Percentiles rank a stretch among this genome's conserved stretches.
Conservation (phyloP, 108 stramenopile species). For the Schizochytrium sp. region DNA sequence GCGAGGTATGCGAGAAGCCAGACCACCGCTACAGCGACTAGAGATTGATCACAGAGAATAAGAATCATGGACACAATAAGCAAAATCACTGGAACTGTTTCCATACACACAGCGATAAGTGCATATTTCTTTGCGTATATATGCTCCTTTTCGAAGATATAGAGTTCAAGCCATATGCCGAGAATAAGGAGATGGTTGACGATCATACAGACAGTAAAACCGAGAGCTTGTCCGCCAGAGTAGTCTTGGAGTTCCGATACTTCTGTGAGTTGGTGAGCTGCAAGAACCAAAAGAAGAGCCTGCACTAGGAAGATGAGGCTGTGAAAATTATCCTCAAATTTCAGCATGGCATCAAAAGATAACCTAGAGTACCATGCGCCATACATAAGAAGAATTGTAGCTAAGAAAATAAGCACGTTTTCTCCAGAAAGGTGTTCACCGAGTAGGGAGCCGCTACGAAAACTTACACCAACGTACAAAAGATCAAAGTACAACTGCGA, state of each 20-base stretch:
- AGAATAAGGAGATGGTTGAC: conserved; percentile 6
- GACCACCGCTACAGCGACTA: background rate
- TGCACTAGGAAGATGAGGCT: conserved; percentile 10
- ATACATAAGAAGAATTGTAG: conserved; percentile 31
- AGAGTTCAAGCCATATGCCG: conserved; percentile 32
- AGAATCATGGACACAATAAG: background rate
- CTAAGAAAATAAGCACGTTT: conserved; percentile 39
- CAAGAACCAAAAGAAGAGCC: conserved; percentile 22
- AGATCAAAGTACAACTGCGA: conserved; percentile 8
- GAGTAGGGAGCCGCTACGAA: conserved; percentile 13
- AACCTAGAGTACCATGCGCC: conserved; percentile 27
- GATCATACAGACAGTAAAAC: conserved; percentile 38
- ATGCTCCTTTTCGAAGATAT: background rate
- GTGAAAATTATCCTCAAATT: conserved; percentile 1
- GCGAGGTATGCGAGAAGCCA: conserved; percentile 37
- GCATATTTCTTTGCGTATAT: conserved; percentile 21
- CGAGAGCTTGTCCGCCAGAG: background rate
- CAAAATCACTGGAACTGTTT: background rate
- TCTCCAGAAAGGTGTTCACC: conserved; percentile 10
- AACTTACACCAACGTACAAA: conserved; percentile 47
- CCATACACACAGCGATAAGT: conserved; percentile 15
- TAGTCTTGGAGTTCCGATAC: conserved; percentile 27
- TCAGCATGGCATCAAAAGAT: conserved; percentile 43
- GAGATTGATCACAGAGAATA: background rate
- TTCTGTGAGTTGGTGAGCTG: conserved; percentile 28